These are phyloP conservation scores for Nasturtium officinale DNA, from an alignment of 345 rosid species.

Conservation along the genomic window DNA sequence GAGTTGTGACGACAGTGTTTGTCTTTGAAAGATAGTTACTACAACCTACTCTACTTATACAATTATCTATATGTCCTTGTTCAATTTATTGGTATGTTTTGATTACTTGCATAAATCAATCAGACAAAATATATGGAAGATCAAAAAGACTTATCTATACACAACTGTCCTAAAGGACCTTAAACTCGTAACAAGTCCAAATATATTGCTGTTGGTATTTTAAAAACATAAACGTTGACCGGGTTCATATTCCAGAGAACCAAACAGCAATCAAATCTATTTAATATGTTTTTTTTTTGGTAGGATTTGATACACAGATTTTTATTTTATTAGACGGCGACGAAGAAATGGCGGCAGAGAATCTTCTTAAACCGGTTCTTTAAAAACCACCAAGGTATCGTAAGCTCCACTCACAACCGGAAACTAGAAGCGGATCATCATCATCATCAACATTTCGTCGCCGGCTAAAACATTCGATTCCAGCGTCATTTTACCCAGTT, in stretches of 20 bases:
- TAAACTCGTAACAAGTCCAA: neutral
- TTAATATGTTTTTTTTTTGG: conserved; percentile 19
- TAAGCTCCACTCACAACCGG: conserved; percentile 47
- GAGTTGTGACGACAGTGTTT: neutral
- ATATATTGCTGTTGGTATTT: neutral
- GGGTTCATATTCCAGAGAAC: too few relatives aligned
- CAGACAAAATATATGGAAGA: neutral
- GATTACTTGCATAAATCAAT: neutral
- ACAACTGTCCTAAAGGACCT: neutral
- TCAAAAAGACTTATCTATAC: neutral
- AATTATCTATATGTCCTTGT: neutral
- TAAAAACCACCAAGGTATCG: conserved; percentile 78
- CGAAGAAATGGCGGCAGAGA: conserved; percentile 48
- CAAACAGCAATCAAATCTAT: too few relatives aligned
- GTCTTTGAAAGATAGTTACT: neutral
- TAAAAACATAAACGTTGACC: neutral
- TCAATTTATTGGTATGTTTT: neutral
- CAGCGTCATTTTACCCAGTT: conserved; percentile 53
- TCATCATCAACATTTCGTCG: conserved; percentile 38
- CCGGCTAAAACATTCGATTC: conserved; percentile 43
- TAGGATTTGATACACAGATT: conserved; percentile 3
- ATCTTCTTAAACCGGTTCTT: conserved; percentile 52
- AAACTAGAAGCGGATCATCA: conserved; percentile 19
- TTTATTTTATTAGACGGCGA: conserved; percentile 3
- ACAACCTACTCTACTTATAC: neutral